Base-by-base conservation (phyloP, 768 basidiomycete species). In the Termitomyces sp. region DNA sequence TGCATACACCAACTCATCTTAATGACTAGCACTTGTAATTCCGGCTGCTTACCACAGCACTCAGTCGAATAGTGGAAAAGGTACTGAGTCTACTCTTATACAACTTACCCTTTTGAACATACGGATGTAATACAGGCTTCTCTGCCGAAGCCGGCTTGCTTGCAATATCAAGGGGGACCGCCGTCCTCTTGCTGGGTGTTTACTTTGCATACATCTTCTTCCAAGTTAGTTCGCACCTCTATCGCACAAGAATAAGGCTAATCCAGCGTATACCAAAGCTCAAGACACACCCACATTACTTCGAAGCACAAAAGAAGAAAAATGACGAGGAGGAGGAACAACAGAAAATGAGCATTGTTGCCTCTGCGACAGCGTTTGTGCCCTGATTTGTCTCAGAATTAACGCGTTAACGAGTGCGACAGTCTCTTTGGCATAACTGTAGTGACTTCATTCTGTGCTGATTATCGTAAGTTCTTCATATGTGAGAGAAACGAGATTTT, bases 381-480 rank as follows among this genome's bases (percentile, higher is more conserved):
- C 9, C 13, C 42, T 54, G 0, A 11, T 34, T 18, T 31, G 20
- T 18, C 31, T 34, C 4, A 39, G 30, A 60, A 39, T 24, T 39
- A 9, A 24, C 30, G 50, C 52, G 57, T 55, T 51, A 22, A 54
- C 9, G 47, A 8, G 44, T 44, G 33, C 36, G 61, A 41, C 51
- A 88, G 89, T 54, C 78, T 97, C 7, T 75, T 94, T 37, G 68
- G 73, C 37, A 85, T 92, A 13, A 95, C 95, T 1, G 75, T 95
- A 48, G 68, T 91, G 48, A 96, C 93, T 0, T 82, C 91, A 0
- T 93, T 96, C 75, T 93, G 91, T 63, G 94, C 95, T 31, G 95
- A 97, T 69, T 91, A 85, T 67, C 73, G 91, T 88, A 68, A 67
- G 87, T 83, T 18, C 50, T 27, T 22, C 44, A 78, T 48, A 27